Conservation (phyloP, 2,329 filamentous ascomycete genomes). For the Exophiala aquamarina region DNA sequence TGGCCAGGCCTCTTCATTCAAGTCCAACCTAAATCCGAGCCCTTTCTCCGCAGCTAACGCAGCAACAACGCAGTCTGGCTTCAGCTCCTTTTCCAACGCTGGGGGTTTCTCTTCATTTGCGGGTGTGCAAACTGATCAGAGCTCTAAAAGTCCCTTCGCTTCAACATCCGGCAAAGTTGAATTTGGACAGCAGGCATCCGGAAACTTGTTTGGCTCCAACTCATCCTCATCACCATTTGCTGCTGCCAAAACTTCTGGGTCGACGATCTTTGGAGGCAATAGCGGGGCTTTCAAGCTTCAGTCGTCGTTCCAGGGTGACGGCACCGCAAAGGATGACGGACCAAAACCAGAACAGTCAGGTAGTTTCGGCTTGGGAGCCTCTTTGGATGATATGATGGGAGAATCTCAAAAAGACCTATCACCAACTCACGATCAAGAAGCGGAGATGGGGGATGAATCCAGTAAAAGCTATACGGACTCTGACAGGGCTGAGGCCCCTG, state of each 20-base stretch:
- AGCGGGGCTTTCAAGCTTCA: constrained; percentile 41
- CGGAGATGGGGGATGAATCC: constrained; percentile 29
- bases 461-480: constrained; percentile 14
- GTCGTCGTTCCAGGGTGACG: constrained; percentile 47
- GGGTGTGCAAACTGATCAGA: constrained; percentile 16
- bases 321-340: constrained; percentile 39
- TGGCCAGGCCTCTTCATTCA: constrained; percentile 21
- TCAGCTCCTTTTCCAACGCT: constrained; percentile 31
- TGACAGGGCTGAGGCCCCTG: constrained; percentile 13
- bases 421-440: constrained; percentile 29
- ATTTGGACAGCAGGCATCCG: constrained; percentile 30
- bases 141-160: constrained; percentile 31
- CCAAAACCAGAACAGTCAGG: constrained; percentile 35
- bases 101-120: constrained; percentile 27
- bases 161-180: constrained; percentile 24
- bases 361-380: constrained; percentile 39
- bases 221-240: constrained; percentile 31
- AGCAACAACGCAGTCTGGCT: constrained; percentile 22
- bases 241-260: constrained; percentile 28
- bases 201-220: constrained; percentile 12
- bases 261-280: constrained; percentile 16
- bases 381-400: constrained; percentile 42
- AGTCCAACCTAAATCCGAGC: constrained; percentile 11
- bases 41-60: constrained; percentile 21
- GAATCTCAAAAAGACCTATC: constrained; percentile 22